Base-by-base conservation (phyloP, 1,139 yeast genomes). In the Hyphopichia wangnamkhiaoensis region DNA sequence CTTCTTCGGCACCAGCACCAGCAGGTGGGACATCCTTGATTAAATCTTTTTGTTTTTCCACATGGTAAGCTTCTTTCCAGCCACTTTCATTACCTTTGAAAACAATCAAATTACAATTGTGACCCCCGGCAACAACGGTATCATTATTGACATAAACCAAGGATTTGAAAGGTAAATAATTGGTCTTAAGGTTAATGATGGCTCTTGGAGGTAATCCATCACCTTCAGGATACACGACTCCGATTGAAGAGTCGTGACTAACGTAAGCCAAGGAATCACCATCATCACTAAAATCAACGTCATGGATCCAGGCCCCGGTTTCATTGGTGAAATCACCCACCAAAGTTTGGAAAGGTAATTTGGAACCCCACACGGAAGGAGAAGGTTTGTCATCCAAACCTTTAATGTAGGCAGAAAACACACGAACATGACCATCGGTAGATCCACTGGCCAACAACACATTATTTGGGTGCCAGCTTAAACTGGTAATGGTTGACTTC, bases 391-490 rank as follows among this genome's bases (percentile, higher is more conserved):
- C 67, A 56, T 94, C 99, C 47, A 93, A 74, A 4, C 95, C 93
- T 68, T 94, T 94, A 59, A 94, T 76, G 61, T 76, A 94, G 13
- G 95, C 90, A n/a, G 96, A 86, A 53, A 93, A 91, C 25, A 94
- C 97, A 48, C 98, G 76, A 35, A 88, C 90, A 56, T 87, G 95
- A 31, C 97, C 96, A 61, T 94, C 98, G 14, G 97, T 87, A 19
- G 96, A 90, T 13, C 98, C 98, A 37, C 87, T 76, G 3, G 95
- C 95, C 47, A 94, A 71, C 45, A 94, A 71, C 15, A 93, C 95
- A 50, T 84, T 85, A 63, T 94, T 94, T 43, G 91, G 93, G 61
- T 94, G 98, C 99, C 99, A 94, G 45, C 84, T 85, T 39, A 93
- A 74, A 33, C 87, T 76, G 49, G 93, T 76, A 50, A 93, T 78